Conservation (phyloP, 768 basidiomycete species). For the Cystobasidium onofrii region DNA sequence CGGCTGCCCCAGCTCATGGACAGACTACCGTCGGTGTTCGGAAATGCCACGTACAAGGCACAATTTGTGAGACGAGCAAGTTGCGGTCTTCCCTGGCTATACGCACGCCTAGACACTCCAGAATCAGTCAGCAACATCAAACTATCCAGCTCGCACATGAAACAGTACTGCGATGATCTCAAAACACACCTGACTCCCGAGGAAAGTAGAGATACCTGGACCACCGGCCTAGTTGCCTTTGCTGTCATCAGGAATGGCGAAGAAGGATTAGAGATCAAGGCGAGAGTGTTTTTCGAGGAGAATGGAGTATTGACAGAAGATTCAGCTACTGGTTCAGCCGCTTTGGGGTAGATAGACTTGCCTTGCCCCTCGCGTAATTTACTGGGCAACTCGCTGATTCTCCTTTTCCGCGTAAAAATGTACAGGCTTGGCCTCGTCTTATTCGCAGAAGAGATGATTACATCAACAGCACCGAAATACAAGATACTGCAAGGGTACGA, state of each 20-base stretch:
- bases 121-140: background rate
- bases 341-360: background rate
- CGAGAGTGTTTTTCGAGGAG: slow-evolving; percentile 8
- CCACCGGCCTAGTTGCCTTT: background rate
- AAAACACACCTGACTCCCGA: background rate
- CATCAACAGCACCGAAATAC: background rate
- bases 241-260: background rate
- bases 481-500: slow-evolving; percentile 14
- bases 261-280: background rate
- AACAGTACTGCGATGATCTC: background rate
- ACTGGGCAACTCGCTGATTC: background rate
- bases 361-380: background rate
- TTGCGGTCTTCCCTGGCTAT: slow-evolving; percentile 13
- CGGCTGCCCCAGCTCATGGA: background rate
- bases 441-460: background rate
- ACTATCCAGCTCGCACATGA: background rate
- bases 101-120: background rate
- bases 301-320: background rate
- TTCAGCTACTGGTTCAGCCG: slow-evolving; percentile 18
- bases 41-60: background rate
- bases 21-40: background rate
- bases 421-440: slow-evolving; percentile 18
- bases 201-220: background rate
- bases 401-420: no score
- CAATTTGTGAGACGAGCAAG: background rate